Percentiles rank a stretch among this genome's conserved stretches.
phyloP scores from a whole-genome alignment of 2,329 filamentous ascomycete species.

The Colletotrichum trifolii region DNA sequence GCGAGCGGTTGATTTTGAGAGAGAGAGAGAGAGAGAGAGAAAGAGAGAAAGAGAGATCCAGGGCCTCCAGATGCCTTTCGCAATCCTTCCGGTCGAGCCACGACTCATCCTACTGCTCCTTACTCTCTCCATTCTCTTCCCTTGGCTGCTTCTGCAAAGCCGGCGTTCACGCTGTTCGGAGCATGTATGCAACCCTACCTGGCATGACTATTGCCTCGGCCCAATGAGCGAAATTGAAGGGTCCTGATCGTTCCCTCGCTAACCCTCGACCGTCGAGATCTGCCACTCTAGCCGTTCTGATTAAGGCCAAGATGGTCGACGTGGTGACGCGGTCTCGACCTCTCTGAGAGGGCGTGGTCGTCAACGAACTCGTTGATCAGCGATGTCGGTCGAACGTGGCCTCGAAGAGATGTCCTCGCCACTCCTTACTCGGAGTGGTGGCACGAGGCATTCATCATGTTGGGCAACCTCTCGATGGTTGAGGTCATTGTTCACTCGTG shows the following conservation, averaged over 20 bases:
- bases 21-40: too few species aligned
- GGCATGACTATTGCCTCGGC: conserved; percentile 9
- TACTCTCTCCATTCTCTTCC: background rate
- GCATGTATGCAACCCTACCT: conserved; percentile 34
- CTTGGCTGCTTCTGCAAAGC: conserved; percentile 12
- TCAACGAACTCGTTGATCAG: conserved; percentile 14
- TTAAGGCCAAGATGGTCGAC: conserved; percentile 27
- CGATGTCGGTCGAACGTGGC: conserved; percentile 16
- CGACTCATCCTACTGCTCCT: background rate
- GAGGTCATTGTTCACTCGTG: too few species aligned
- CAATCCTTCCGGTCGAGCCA: conserved; percentile 14
- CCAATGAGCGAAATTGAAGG: conserved; percentile 19
- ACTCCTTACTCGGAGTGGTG: conserved; percentile 20
- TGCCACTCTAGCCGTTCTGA: conserved; percentile 12
- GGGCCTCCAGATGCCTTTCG: conserved; percentile 8
- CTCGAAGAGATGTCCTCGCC: conserved; percentile 8
- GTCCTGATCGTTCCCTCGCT: conserved; percentile 15
- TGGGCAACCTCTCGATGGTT: too few species aligned
- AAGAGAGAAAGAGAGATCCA: background rate
- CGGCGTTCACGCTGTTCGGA: conserved; percentile 9
- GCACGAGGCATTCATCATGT: background rate
- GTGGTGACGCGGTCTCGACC: conserved; percentile 24
- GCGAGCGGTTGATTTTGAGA: conserved; percentile 2
- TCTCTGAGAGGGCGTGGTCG: conserved; percentile 1
- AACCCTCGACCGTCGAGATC: conserved; percentile 22